Percentiles rank a stretch among this genome's conserved stretches.
These are phyloP conservation scores for Circinella minor DNA, from an alignment of 371 early-diverging fungal genomes.

Conservation along the genomic window DNA sequence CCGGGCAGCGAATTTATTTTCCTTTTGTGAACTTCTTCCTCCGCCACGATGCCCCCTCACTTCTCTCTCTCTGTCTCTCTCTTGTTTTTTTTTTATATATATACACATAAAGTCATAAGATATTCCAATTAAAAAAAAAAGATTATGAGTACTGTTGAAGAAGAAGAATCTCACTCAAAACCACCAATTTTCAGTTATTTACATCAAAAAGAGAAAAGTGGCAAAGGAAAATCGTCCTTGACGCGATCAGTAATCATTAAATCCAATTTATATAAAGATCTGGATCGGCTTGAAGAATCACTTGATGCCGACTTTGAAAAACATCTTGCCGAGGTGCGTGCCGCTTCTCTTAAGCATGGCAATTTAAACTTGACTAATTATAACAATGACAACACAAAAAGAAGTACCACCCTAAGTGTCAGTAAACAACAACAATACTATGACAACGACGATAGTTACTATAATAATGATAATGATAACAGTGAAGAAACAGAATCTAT, in stretches of 20 bases:
- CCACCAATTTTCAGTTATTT: not conserved
- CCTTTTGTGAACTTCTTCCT: too few relatives aligned
- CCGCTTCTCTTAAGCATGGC: conserved; percentile 1
- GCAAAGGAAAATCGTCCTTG: conserved; percentile 7
- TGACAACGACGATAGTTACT: not conserved
- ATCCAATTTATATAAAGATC: conserved; percentile 25
- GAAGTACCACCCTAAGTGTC: not conserved
- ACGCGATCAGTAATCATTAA: conserved; percentile 6
- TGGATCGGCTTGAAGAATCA: conserved; percentile 30
- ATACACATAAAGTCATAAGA: not conserved
- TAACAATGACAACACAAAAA: not conserved
- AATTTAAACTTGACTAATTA: not conserved
- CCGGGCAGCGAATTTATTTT: too few relatives aligned
- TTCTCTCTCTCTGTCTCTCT: too few relatives aligned
- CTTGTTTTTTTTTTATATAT: not conserved
- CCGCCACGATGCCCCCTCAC: too few relatives aligned
- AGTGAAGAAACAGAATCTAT: conserved; percentile 5
- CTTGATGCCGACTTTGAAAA: conserved; percentile 30
- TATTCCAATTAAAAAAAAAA: not conserved
- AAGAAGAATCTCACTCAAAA: not conserved
- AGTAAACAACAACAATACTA: not conserved
- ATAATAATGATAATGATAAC: not conserved
- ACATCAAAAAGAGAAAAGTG: not conserved
- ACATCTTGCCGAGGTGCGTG: conserved; percentile 23
- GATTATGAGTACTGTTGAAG: not conserved